phyloP scores from a whole-genome alignment of 768 basidiomycete species.

The Amanita rubescens region DNA sequence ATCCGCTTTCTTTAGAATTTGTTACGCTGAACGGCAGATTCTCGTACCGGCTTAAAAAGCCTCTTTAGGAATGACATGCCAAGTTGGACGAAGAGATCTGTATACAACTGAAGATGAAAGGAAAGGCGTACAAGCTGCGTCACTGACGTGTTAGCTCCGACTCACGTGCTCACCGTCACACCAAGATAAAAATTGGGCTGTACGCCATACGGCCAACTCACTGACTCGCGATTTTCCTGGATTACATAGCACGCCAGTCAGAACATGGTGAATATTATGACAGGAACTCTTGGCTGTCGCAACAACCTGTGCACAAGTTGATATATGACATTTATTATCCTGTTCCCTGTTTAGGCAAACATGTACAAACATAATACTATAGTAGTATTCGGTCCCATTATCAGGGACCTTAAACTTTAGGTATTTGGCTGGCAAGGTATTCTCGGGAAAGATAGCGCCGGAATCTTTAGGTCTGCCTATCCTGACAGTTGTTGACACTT shows the following conservation, averaged over 20 bases:
- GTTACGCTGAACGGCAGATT: too few species aligned
- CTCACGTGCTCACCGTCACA: neutral
- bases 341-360: neutral
- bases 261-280: too few species aligned
- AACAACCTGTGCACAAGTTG: too few species aligned
- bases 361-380: neutral
- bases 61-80: conserved; percentile 22
- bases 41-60: conserved; percentile 25
- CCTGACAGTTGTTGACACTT: neutral
- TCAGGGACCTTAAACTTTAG: neutral
- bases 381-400: neutral
- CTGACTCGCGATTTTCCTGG: too few species aligned
- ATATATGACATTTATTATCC: too few species aligned
- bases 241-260: too few species aligned
- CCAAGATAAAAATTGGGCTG: neutral
- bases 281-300: too few species aligned
- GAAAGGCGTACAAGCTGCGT: neutral
- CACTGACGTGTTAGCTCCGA: neutral
- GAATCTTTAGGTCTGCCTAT: neutral
- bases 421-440: neutral
- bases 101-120: too few species aligned
- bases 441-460: neutral
- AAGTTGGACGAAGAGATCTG: too few species aligned
- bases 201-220: too few species aligned
- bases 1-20: neutral